Conservation (phyloP, 805 yeast genomes). For the Metschnikowia baotianmanensis region DNA sequence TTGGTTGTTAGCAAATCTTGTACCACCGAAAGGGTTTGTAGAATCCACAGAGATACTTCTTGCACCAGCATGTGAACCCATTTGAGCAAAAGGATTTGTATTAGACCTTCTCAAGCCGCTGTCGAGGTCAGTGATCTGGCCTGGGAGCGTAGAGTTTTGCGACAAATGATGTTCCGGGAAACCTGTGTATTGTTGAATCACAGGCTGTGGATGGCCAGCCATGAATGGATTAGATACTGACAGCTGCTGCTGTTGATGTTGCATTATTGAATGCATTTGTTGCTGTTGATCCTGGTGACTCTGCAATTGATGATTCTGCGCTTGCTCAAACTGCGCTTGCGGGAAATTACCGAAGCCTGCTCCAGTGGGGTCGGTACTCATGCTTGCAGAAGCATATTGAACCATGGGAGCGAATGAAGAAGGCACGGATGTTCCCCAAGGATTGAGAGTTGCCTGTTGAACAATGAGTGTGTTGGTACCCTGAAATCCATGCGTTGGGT, state of each 20-base stretch:
- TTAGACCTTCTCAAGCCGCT: conserved; percentile 24
- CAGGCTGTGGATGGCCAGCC: conserved; percentile 6
- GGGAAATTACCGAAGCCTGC: conserved; percentile 59
- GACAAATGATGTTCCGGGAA: conserved; percentile 7
- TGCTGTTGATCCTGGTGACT: conserved; percentile 4
- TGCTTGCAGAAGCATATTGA: conserved; percentile 9
- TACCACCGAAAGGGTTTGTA: conserved; percentile 47
- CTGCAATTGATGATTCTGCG: conserved; percentile 15
- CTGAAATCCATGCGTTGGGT: not conserved
- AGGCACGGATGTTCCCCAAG: conserved; percentile 32
- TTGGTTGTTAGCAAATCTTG: conserved; percentile 32
- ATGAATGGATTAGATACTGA: conserved; percentile 16
- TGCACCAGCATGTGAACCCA: conserved; percentile 17
- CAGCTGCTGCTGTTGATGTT: conserved; percentile 8
- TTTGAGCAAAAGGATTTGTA: conserved; percentile 37
- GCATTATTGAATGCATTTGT: conserved; percentile 7
- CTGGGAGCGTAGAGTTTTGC: not conserved
- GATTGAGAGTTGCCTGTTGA: conserved; percentile 39
- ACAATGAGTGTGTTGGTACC: conserved; percentile 26
- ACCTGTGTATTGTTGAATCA: conserved; percentile 12
- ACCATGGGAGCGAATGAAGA: conserved; percentile 7
- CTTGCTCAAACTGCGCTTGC: conserved; percentile 17
- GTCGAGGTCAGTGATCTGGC: not conserved
- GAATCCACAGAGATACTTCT: conserved; percentile 16
- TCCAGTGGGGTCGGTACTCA: conserved; percentile 43